phyloP scores from a whole-genome alignment of 73 alveolate genomes.

The Tetrahymena malaccensis region DNA sequence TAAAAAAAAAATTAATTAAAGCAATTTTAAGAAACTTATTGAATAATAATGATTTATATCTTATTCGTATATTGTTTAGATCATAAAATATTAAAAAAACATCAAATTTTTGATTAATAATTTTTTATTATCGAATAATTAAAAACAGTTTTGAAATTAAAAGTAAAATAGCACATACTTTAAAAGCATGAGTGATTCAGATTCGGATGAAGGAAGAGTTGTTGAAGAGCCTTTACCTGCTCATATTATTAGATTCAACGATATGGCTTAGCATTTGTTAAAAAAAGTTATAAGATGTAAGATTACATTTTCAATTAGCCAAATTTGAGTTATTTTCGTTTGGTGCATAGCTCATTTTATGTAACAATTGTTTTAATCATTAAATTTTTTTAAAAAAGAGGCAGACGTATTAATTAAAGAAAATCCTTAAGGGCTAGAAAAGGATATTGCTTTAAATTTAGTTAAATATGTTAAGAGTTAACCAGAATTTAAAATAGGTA shows the following conservation, averaged over 20 bases:
- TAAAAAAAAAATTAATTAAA: too few relatives aligned
- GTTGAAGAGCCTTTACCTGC: slow-evolving; percentile 9
- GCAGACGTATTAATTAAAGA: slow-evolving; percentile 6
- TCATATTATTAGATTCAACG: slow-evolving; percentile 7
- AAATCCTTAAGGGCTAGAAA: slow-evolving; percentile 21
- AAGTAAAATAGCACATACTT: not conserved
- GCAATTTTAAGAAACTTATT: not conserved
- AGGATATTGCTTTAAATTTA: slow-evolving; percentile 32
- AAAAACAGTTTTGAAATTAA: not conserved
- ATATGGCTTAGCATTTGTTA: not conserved
- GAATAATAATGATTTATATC: not conserved
- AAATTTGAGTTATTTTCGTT: not conserved
- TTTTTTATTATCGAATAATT: not conserved
- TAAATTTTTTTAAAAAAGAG: not conserved
- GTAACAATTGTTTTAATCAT: not conserved
- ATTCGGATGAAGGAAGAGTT: slow-evolving; percentile 8
- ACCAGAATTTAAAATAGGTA: slow-evolving; percentile 23
- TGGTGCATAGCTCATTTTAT: not conserved
- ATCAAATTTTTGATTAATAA: not conserved
- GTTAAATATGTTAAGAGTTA: slow-evolving; percentile 13
- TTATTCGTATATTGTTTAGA: not conserved
- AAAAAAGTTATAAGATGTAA: slow-evolving; percentile 26
- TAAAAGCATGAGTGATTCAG: slow-evolving; percentile 30
- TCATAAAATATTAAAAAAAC: not conserved
- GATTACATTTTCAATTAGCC: not conserved